Evolutionary conservation across 2,329 filamentous ascomycete genomes (phyloP), one percentile per base, ranked within the genome.

Genomic region (Biscogniauxia marginata): DNA sequence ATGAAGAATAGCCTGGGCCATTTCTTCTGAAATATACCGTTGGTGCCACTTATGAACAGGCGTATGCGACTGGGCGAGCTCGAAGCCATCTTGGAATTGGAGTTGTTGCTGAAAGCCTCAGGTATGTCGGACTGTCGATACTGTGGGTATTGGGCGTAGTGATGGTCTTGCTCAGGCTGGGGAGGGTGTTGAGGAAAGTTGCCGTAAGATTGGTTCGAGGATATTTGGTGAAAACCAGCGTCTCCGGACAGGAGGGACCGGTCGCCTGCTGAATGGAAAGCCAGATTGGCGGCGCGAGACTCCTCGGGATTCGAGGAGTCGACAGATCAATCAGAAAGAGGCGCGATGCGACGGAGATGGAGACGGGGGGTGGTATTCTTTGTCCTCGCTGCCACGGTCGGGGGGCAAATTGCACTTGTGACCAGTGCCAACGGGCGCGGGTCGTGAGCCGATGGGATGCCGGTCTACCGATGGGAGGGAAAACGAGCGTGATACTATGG

Each of bases 1-100:
- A 85, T 73, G 75, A 96, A 85, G 71, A 98, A 98, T 59, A 85
- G 79, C 80, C 91, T 93, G 16, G 93, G 92, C 93, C 95, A 99
- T 69, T 82, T 84, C 55, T 90, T 89, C 70, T 86, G 90, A 66
- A 96, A 88, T 65, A 89, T 85, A 71, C 92, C 93, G 78, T 93
- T 85, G 65, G 75, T 84, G 67, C 70, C 69, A 63, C 69, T 67
- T 60, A 67, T 71, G 67, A 73, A 69, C 54, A 64, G 63, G 47
- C 61, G 62, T 48, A 61, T 65, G 61, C 65, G 69, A 53, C 66
- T 71, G 56, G 70, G 71, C n/a, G 67, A 62, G 49, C 69, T 63
- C 53, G 66, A 61, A 50, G 73, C 65, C 62, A 75, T 73, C 53
- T 69, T 70, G 54, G 71, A 65, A 55, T 66, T 71, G 47, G 65